Percentiles rank a stretch among this genome's conserved stretches.
Evolutionary conservation across 805 yeast genomes (phyloP).

Genomic region (Metschnikowia orientalis): DNA sequence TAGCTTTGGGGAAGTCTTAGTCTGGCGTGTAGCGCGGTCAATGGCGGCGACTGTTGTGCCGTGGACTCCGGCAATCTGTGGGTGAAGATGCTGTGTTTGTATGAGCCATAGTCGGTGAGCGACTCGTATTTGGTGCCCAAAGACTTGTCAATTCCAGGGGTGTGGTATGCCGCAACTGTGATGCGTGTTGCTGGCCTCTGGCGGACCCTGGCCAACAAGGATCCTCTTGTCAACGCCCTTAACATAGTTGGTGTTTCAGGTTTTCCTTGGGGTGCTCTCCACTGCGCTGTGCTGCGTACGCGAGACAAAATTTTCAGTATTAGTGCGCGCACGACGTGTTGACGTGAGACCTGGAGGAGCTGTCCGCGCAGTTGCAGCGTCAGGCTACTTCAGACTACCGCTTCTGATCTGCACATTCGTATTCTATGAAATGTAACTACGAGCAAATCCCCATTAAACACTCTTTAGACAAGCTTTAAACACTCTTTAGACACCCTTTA

Average conservation of each 20-base stretch:
- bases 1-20: constrained; percentile 57
- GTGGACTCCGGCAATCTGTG: constrained; percentile 45
- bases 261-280: constrained; percentile 5
- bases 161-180: constrained; percentile 19
- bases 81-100: constrained; percentile 38
- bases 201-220: constrained; percentile 4
- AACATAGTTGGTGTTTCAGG: no score
- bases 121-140: constrained; percentile 30
- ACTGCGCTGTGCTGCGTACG: constrained; percentile 1
- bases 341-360: neutral
- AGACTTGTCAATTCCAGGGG: constrained; percentile 21
- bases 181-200: no score
- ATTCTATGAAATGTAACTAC: no score
- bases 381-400: no score
- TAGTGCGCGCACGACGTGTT: constrained; percentile 4
- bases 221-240: constrained; percentile 15
- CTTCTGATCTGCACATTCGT: no score
- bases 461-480: no score
- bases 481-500: no score
- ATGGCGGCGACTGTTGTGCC: constrained; percentile 59
- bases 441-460: no score
- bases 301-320: constrained; percentile 5
- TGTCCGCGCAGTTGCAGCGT: constrained; percentile 1
- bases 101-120: constrained; percentile 36
- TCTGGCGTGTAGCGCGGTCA: constrained; percentile 76